Percentiles rank a stretch among this genome's conserved stretches.
These are phyloP conservation scores for Epichloe amarillans DNA, from an alignment of 2,329 filamentous ascomycete genomes.

Conservation along the genomic window DNA sequence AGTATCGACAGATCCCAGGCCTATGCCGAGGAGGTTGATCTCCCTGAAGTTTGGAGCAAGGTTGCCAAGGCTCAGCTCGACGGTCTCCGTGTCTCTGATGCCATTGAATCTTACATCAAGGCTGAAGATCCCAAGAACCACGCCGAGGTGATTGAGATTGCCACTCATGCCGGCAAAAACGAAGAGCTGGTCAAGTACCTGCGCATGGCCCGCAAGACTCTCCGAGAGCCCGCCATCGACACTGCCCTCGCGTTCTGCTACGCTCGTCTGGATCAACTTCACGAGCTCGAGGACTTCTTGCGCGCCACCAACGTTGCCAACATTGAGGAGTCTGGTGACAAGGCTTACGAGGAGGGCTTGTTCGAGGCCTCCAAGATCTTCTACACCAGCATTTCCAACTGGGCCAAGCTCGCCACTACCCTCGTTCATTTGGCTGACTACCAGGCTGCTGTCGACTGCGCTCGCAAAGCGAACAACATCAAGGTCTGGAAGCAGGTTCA, in stretches of 20 bases:
- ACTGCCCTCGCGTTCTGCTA: slow-evolving; percentile 89
- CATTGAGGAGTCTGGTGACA: slow-evolving; percentile 93
- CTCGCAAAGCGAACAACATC: slow-evolving; percentile 96
- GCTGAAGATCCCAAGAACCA: slow-evolving; percentile 89
- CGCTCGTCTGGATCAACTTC: slow-evolving; percentile 79
- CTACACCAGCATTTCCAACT: slow-evolving; percentile 96
- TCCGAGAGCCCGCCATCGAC: slow-evolving; percentile 86
- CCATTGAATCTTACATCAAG: slow-evolving; percentile 95
- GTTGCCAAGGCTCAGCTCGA: slow-evolving; percentile 97
- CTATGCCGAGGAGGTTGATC: slow-evolving; percentile 87
- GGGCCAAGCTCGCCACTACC: slow-evolving; percentile 96
- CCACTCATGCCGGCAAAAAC: slow-evolving; percentile 90
- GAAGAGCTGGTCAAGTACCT: slow-evolving; percentile 95
- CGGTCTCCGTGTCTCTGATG: slow-evolving; percentile 80
- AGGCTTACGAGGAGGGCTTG: slow-evolving; percentile 87
- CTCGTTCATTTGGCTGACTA: slow-evolving; percentile 95
- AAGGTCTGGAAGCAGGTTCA: slow-evolving; percentile 99
- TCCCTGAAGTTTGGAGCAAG: slow-evolving; percentile 94
- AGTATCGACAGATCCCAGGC: slow-evolving; percentile 95
- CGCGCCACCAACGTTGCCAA: slow-evolving; percentile 88
- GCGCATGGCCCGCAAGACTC: slow-evolving; percentile 92
- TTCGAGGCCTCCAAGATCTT: slow-evolving; percentile 98
- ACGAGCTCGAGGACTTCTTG: slow-evolving; percentile 93
- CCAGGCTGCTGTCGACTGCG: slow-evolving; percentile 93
- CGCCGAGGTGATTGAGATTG: slow-evolving; percentile 89